A percentile compares a stretch with the other conserved stretches of the same genome.
Conservation (phyloP, 2,329 filamentous ascomycete genomes). For the Arthrobotrys megalospora region DNA sequence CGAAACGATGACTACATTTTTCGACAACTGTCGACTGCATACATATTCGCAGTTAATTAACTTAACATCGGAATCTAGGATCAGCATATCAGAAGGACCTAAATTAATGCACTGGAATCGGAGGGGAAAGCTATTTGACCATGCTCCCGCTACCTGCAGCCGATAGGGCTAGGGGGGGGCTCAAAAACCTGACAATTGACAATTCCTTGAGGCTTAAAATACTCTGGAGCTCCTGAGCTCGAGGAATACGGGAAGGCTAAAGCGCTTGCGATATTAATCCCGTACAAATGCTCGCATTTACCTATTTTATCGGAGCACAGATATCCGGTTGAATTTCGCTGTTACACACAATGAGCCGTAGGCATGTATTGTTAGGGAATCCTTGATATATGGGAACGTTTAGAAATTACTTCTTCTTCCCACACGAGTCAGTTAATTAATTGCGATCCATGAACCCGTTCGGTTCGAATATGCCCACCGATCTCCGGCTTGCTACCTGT, state of each 20-base stretch:
- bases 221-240: background rate
- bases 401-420: too few relatives aligned
- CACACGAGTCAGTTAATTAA: too few relatives aligned
- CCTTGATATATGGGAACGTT: too few relatives aligned
- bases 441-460: too few relatives aligned
- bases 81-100: conserved; percentile 4
- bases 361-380: too few relatives aligned
- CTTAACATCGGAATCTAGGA: background rate
- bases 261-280: conserved; percentile 9
- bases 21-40: background rate
- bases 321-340: conserved; percentile 1
- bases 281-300: conserved; percentile 1
- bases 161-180: too few relatives aligned
- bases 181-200: too few relatives aligned
- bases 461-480: background rate
- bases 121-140: too few relatives aligned
- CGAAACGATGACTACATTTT: conserved; percentile 26
- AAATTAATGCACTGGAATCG: background rate
- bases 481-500: background rate
- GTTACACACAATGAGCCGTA: conserved; percentile 14
- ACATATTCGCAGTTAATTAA: background rate
- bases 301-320: background rate
- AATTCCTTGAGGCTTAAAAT: background rate
- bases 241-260: conserved; percentile 7
- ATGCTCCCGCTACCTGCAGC: too few relatives aligned